Evolutionary conservation across 345 rosid genomes (phyloP).

Genomic region (Mallotus nudiflorus): DNA sequence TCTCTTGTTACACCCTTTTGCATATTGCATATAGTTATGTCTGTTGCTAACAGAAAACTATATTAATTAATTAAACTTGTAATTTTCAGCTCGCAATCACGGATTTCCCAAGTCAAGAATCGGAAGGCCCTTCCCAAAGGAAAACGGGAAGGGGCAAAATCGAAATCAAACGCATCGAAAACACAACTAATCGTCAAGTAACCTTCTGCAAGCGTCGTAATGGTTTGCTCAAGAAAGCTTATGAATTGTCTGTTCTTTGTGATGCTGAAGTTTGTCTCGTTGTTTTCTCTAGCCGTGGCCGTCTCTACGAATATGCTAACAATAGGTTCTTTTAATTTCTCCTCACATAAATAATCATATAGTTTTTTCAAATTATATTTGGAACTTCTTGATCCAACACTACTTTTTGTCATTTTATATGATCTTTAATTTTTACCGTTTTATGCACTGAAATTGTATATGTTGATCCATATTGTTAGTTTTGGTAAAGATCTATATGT

Average conservation of each 20-base stretch:
- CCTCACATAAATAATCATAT: too few relatives aligned
- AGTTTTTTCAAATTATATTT: background rate
- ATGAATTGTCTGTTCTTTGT: conserved; percentile 76
- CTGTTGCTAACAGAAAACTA: too few relatives aligned
- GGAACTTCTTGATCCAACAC: too few relatives aligned
- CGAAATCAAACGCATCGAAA: conserved; percentile 79
- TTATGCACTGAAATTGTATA: too few relatives aligned
- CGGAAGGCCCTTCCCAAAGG: conserved; percentile 32
- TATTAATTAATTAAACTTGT: too few relatives aligned
- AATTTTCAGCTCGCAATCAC: conserved; percentile 24
- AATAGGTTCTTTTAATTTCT: conserved; percentile 48
- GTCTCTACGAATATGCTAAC: conserved; percentile 87
- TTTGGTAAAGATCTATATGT: too few relatives aligned
- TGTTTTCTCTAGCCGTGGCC: conserved; percentile 82
- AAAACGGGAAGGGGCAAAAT: conserved; percentile 59
- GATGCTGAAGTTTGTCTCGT: conserved; percentile 83
- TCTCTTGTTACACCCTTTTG: background rate
- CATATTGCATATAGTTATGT: too few relatives aligned
- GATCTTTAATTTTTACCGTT: background rate
- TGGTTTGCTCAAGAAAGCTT: conserved; percentile 86
- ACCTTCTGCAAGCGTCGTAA: conserved; percentile 86
- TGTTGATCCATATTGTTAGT: too few relatives aligned
- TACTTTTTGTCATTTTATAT: too few relatives aligned
- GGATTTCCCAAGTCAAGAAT: conserved; percentile 54
- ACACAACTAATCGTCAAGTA: conserved; percentile 77